Evolutionary conservation across 2,329 filamentous ascomycete genomes (phyloP).

Genomic region (Volutella citrinella): DNA sequence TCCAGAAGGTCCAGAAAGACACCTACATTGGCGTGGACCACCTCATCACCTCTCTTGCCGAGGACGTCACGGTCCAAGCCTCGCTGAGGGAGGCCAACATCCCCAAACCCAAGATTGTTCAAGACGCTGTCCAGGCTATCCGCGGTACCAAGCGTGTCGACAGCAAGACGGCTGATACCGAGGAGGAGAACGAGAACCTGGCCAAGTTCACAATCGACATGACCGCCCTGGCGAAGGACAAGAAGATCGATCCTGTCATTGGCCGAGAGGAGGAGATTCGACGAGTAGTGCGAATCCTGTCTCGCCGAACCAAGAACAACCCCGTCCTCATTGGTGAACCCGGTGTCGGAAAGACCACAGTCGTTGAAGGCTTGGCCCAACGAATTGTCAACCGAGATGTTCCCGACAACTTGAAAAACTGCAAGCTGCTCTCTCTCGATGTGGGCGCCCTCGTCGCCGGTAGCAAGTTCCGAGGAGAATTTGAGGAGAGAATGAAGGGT

Average conservation of each 20-base stretch:
- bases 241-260: conserved; percentile 97
- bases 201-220: conserved; percentile 99
- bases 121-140: conserved; percentile 87
- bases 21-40: conserved; percentile 93
- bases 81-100: conserved; percentile 84
- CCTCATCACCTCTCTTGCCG: conserved; percentile 78
- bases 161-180: conserved; percentile 91
- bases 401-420: conserved; percentile 89
- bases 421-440: conserved; percentile 90
- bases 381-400: conserved; percentile 97
- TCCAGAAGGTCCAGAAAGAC: conserved; percentile 98
- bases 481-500: conserved; percentile 99
- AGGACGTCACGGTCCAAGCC: conserved; percentile 72
- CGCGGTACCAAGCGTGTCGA: conserved; percentile 91
- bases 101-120: conserved; percentile 84
- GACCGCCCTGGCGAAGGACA: conserved; percentile 93
- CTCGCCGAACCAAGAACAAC: conserved; percentile 96
- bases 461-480: conserved; percentile 98
- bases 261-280: conserved; percentile 94
- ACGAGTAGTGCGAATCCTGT: conserved; percentile 86
- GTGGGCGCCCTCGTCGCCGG: conserved; percentile 93
- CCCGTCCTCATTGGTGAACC: conserved; percentile 96
- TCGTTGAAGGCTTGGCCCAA: conserved; percentile 92
- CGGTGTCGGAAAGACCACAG: conserved; percentile 97
- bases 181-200: conserved; percentile 90